Evolutionary conservation across 2,329 filamentous ascomycete genomes (phyloP).

Genomic region (Xylariaceae sp.): DNA sequence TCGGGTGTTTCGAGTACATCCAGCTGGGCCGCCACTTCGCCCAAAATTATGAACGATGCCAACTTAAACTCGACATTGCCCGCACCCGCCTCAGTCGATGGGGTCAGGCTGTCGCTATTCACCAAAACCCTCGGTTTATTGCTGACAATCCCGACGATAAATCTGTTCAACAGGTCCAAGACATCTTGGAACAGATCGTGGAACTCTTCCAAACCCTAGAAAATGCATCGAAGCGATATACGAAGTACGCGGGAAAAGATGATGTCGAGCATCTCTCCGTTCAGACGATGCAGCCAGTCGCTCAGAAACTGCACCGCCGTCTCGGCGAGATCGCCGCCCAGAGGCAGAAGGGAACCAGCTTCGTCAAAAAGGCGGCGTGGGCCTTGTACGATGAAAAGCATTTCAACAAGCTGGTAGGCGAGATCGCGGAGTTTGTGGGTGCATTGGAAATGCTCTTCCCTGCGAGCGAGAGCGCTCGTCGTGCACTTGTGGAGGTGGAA

Average conservation of each 20-base stretch:
- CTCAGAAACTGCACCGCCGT: constrained; percentile 10
- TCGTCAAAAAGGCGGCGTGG: constrained; percentile 6
- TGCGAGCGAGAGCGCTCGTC: constrained; percentile 10
- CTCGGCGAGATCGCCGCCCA: constrained; percentile 4
- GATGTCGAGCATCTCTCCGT: constrained; percentile 9
- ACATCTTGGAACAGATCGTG: constrained; percentile 24
- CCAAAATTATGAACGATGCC: constrained; percentile 30
- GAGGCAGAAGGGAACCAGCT: constrained; percentile 5
- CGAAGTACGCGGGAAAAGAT: constrained; percentile 4
- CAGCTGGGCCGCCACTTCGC: constrained; percentile 35
- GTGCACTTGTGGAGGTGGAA: constrained; percentile 17
- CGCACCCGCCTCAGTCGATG: constrained; percentile 32
- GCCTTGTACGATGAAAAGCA: constrained; percentile 11
- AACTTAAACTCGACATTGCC: constrained; percentile 32
- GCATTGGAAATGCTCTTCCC: constrained; percentile 26
- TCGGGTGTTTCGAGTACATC: constrained; percentile 39
- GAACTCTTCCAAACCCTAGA: constrained; percentile 22
- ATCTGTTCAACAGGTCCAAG: constrained; percentile 11
- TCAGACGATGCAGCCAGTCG: constrained; percentile 10
- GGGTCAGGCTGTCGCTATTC: constrained; percentile 31
- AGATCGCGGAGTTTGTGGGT: constrained; percentile 22
- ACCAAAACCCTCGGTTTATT: constrained; percentile 25
- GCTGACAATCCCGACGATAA: constrained; percentile 12
- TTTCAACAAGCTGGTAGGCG: constrained; percentile 18
- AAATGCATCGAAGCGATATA: constrained; percentile 25